Evolutionary conservation across 345 rosid species (phyloP), one percentile per base, ranked within the genome.

Genomic region (Iberis pinnata): DNA sequence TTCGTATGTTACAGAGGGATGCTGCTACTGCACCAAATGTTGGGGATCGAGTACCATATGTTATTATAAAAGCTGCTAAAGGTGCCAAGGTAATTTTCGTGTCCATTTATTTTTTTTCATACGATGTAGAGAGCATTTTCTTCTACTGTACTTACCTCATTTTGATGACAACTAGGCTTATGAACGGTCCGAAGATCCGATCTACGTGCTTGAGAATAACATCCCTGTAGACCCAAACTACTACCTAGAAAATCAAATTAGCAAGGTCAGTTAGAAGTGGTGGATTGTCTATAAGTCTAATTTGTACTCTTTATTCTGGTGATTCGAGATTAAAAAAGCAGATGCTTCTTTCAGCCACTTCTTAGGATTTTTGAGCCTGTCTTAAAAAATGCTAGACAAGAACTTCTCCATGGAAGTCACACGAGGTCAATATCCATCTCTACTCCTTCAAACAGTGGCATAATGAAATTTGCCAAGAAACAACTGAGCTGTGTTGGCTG

Each of bases 11-110:
- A 71, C 79, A 92, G 98, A 77, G 98, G 62, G 95, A 92, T 76
- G 74, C 98, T 66, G 96, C 97, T 31, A 92, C 98, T 56, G 98
- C 97, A 17, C 98, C 98, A 70, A 88, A 75, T 75, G 90, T 92
- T 65, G 98, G 98, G 70, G 98, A 92, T 74, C 87, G 96, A 19
- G 98, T 92, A 33, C 97, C 97, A 1, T 92, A 83, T 64, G 98
- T 92, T 64, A 85, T 88, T 46, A 68, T 92, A 54, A 83, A 85
- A 72, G 95, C 86, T 74, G 80, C 90, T 47, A 92, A 88, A 77
- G 98, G 98, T 40, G 98, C 98, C 53, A 92, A 88, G 98, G 98
- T 85, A 67, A 43, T 33, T 32, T 47, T 53, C 61, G 37, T 58
- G 20, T 26, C 40, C 56, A 61, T 33, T 46, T 44, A 12, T 3